Conservation (phyloP, 2,329 filamentous ascomycete genomes). For the Trichoderma koningiopsis region DNA sequence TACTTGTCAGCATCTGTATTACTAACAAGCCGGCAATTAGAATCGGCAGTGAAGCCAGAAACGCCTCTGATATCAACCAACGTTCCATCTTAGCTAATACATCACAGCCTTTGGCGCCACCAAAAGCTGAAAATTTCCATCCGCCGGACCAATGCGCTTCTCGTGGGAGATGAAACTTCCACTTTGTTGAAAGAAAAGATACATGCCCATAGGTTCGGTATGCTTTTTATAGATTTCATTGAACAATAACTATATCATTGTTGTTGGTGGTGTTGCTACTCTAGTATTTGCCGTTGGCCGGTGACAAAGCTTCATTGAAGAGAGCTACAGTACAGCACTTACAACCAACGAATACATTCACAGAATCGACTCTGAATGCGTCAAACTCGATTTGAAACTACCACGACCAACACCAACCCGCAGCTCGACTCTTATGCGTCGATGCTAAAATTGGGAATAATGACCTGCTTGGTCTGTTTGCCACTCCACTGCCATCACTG, state of each 20-base stretch:
- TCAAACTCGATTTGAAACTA: neutral
- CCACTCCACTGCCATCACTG: neutral
- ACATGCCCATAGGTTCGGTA: neutral
- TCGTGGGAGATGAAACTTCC: neutral
- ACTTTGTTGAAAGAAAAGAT: neutral
- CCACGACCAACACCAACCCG: neutral
- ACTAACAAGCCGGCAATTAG: conserved; percentile 9
- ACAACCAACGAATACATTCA: neutral
- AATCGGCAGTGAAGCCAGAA: conserved; percentile 5
- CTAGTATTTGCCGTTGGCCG: neutral
- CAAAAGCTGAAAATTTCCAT: conserved; percentile 11
- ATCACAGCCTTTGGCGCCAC: conserved; percentile 9
- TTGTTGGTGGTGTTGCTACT: neutral
- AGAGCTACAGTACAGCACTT: neutral
- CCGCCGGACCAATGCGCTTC: conserved; percentile 19
- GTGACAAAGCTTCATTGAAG: neutral
- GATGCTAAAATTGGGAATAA: neutral
- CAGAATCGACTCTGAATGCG: neutral
- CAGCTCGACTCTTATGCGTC: neutral
- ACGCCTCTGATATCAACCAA: conserved; percentile 4
- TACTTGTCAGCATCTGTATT: neutral
- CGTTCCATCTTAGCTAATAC: neutral
- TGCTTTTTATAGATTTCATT: neutral
- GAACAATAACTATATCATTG: neutral
- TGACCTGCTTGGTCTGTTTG: neutral